Conservation (phyloP, 768 basidiomycete species). For the Multifurca ochricompacta region DNA sequence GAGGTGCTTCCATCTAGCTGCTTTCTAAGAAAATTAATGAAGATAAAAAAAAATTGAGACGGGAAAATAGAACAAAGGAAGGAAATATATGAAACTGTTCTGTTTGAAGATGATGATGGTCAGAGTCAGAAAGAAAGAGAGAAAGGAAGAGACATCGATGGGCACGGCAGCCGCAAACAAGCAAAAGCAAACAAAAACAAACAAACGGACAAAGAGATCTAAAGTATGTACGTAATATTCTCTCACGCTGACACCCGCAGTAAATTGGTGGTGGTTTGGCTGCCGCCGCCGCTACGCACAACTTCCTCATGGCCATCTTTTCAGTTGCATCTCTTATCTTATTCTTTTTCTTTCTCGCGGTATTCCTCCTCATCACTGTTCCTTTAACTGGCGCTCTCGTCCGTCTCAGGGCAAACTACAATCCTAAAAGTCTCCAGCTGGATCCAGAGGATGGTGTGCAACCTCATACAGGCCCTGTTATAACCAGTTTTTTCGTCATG, state of each 20-base stretch:
- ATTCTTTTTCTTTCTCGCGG: constrained; percentile 47
- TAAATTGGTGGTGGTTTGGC: background rate
- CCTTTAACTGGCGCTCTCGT: constrained; percentile 52
- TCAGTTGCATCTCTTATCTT: constrained; percentile 34
- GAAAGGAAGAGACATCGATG: background rate
- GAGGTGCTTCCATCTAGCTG: no score
- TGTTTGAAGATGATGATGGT: background rate
- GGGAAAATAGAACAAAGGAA: no score
- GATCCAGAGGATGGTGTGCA: constrained; percentile 71
- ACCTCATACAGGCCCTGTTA: constrained; percentile 66
- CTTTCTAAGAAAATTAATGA: no score
- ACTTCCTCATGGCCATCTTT: constrained; percentile 12
- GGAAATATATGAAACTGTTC: no score
- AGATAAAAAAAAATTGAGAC: no score
- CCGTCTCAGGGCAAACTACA: constrained; percentile 77
- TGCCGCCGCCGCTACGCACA: no score
- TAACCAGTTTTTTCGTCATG: constrained; percentile 72
- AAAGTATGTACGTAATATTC: constrained; percentile 5
- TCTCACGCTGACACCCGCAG: constrained; percentile 1
- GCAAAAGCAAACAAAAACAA: background rate
- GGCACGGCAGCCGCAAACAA: no score
- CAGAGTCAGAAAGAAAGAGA: constrained; percentile 2
- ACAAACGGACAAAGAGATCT: no score
- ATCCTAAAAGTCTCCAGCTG: constrained; percentile 75
- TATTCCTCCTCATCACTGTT: constrained; percentile 50